phyloP scores from a whole-genome alignment of 805 yeast species.

The Spathaspora sp. region DNA sequence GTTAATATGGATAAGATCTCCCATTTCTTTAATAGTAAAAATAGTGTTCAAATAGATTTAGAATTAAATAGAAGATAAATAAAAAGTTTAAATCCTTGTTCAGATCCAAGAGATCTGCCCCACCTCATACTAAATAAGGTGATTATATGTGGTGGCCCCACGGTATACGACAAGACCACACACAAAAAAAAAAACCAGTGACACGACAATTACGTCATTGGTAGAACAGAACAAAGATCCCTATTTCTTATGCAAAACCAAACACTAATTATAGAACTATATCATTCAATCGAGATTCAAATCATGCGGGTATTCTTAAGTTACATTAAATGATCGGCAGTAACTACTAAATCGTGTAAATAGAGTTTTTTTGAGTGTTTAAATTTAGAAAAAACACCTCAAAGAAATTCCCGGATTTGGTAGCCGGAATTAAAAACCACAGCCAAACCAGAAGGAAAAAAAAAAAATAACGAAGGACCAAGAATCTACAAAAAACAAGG shows the following conservation, averaged over 20 bases:
- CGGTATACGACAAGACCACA: not conserved
- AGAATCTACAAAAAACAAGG: not conserved
- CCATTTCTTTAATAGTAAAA: constrained; percentile 2
- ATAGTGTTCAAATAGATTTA: constrained; percentile 6
- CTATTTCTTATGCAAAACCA: too few species aligned
- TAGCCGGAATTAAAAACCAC: not conserved
- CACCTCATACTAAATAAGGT: not conserved
- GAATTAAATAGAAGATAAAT: constrained; percentile 4
- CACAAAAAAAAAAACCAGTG: not conserved
- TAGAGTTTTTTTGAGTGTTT: too few species aligned
- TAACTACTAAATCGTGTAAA: too few species aligned
- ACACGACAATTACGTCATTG: not conserved
- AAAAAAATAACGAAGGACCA: not conserved
- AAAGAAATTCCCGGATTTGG: not conserved
- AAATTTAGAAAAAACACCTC: too few species aligned
- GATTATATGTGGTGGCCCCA: not conserved
- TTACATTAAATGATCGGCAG: too few species aligned
- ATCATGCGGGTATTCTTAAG: too few species aligned
- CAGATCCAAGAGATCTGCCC: not conserved
- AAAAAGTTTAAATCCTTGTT: too few species aligned
- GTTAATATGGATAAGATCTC: constrained; percentile 6
- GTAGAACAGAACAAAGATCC: not conserved
- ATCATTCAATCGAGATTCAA: too few species aligned
- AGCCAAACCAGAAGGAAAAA: not conserved
- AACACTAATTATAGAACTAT: too few species aligned